A percentile compares a stretch with the other conserved stretches of the same genome.
phyloP scores from a whole-genome alignment of 2,329 filamentous ascomycete genomes.

The Zasmidium angulare region DNA sequence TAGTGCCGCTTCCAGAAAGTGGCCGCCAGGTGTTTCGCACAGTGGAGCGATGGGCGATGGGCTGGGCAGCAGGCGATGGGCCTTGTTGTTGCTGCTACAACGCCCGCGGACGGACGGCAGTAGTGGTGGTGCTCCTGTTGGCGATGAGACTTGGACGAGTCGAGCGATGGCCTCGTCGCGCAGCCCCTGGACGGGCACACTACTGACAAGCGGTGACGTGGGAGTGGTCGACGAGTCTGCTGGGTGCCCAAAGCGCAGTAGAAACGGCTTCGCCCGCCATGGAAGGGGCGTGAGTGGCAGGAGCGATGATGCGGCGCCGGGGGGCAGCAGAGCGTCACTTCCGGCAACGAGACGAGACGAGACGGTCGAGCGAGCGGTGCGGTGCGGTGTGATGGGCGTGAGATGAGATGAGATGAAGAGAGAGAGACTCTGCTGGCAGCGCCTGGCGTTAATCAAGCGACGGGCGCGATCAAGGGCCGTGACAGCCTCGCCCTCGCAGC shows the following conservation, averaged over 20 bases:
- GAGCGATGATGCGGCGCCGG: neutral
- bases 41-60: neutral
- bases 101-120: neutral
- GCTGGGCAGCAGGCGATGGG: neutral
- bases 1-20: constrained; percentile 23
- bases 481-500: neutral
- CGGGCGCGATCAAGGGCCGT: neutral
- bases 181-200: constrained; percentile 2
- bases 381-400: neutral
- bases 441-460: too few species aligned
- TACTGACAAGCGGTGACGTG: constrained; percentile 10
- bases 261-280: neutral
- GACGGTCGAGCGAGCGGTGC: neutral
- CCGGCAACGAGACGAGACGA: neutral
- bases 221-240: constrained; percentile 8
- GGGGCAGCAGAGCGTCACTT: neutral
- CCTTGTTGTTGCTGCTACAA: neutral
- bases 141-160: neutral
- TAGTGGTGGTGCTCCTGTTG: neutral
- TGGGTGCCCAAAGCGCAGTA: constrained; percentile 9
- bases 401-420: neutral
- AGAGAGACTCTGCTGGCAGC: too few species aligned
- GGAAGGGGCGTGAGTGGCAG: neutral
- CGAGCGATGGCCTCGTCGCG: neutral
- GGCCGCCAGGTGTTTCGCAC: too few species aligned